Conservation (phyloP, 2,329 filamentous ascomycete genomes). For the Aureobasidium sp. region DNA sequence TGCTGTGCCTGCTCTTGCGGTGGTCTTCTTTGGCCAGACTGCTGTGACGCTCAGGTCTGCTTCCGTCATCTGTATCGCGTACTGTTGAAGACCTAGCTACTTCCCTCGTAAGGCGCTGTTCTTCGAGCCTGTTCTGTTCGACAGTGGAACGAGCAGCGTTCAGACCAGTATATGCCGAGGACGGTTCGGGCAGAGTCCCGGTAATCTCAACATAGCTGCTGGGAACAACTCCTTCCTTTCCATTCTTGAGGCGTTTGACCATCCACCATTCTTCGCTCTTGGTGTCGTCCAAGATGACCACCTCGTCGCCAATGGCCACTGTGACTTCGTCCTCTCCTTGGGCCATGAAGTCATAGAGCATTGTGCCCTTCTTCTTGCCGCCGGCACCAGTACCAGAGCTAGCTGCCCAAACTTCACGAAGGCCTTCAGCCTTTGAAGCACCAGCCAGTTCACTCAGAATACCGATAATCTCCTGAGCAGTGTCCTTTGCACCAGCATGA, state of each 20-base stretch:
- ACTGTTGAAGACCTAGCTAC: constrained; percentile 58
- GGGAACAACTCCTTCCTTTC: constrained; percentile 91
- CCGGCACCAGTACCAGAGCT: constrained; percentile 53
- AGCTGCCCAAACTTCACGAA: constrained; percentile 80
- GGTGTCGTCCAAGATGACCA: constrained; percentile 78
- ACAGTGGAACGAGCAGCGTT: constrained; percentile 60
- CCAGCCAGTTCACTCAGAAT: constrained; percentile 85
- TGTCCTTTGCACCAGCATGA: constrained; percentile 94
- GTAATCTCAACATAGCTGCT: constrained; percentile 92
- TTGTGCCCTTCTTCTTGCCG: constrained; percentile 70
- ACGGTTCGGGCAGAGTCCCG: constrained; percentile 50
- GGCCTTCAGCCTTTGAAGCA: constrained; percentile 70
- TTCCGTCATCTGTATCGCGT: constrained; percentile 42
- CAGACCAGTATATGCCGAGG: constrained; percentile 44
- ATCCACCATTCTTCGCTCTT: constrained; percentile 99
- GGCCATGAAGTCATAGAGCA: constrained; percentile 94
- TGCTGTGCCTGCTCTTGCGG: constrained; percentile 50
- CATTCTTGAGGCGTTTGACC: constrained; percentile 81
- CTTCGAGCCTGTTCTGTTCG: constrained; percentile 71
- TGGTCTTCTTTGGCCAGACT: constrained; percentile 68
- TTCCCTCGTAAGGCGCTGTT: constrained; percentile 76
- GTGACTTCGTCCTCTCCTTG: constrained; percentile 96
- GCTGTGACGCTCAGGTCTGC: constrained; percentile 62
- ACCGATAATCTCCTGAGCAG: constrained; percentile 84
- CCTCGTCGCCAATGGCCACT: constrained; percentile 82